Base-by-base conservation (phyloP, 2,329 filamentous ascomycete genomes). In the Ophiostoma novo-ulmi region DNA sequence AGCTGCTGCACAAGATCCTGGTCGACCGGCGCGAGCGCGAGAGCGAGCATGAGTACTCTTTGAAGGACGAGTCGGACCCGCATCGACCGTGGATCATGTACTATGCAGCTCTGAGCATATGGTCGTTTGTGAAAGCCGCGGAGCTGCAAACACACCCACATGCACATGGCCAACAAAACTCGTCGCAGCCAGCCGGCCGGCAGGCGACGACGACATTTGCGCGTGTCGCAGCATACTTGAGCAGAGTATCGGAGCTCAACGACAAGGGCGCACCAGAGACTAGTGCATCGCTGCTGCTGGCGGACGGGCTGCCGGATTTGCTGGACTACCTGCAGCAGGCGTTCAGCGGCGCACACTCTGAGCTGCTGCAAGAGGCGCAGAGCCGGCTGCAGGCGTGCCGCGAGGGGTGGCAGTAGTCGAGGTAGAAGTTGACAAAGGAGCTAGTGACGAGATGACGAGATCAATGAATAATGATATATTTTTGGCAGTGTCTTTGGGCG, bases 31-130 rank as follows among this genome's bases (percentile, higher is more conserved):
- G 63, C 36, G 63, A 35, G 31, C 31, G 31, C 31, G 31, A 31
- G 31, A 31, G 31, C 55, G 55, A 22, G 63, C 85, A 22, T 36
- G 80, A 75, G 4, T 97, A 97, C 78, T 90, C 88, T 0, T 89
- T 92, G 14, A 87, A 89, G 44, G 89, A 90, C 74, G 93, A 97
- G 76, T 87, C 89, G 39, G 87, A 97, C 36, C 88, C 95, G 31
- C 94, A 97, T 75, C 85, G 93, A 36, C 92, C 93, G 0, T 97
- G 93, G 93, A 91, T 96, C 63, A 85, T 97, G 77, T 97, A 97
- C 80, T 94, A 94, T 75, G 91, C 93, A 0, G 88, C 89, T 0
- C 82, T 97, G 69, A 91, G 92, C 67, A 92, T 97, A 13, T 97
- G 93, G 92, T 91, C 88, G 3, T 97, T 94, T 76, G 92, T 92